Evolutionary conservation across 306 rosid genomes (phyloP).

Genomic region (peach (Prunus persica)): DNA sequence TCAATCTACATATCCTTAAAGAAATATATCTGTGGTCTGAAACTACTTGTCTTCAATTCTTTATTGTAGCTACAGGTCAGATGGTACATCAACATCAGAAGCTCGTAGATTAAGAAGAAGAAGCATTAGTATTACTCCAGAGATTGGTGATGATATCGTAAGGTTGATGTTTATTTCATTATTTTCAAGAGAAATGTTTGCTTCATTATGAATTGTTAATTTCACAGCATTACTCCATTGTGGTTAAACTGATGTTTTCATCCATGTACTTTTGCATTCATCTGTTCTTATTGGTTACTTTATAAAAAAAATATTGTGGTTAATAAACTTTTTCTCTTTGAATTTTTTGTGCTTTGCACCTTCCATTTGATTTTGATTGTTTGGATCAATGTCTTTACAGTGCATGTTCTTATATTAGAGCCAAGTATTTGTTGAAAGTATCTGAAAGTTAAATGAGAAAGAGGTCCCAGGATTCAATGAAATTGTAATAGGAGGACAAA

Average conservation of each 20-base stretch:
- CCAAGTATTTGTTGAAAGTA: not conserved
- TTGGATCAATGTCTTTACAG: no score
- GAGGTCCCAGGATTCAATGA: not conserved
- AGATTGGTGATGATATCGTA: conserved; percentile 98
- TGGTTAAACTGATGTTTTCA: not conserved
- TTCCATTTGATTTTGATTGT: not conserved
- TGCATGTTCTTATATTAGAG: no score
- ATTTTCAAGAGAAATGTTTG: conserved; percentile 7
- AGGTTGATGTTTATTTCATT: conserved; percentile 59
- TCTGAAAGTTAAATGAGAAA: not conserved
- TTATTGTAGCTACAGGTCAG: conserved; percentile 66
- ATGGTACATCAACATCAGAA: conserved; percentile 73
- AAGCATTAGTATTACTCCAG: conserved; percentile 98
- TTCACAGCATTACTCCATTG: not conserved
- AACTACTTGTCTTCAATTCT: conserved; percentile 22
- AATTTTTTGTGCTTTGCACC: not conserved
- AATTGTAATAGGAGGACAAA: conserved; percentile 1
- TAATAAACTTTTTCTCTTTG: not conserved
- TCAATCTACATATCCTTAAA: not conserved
- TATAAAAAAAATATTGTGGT: not conserved
- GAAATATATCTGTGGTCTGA: not conserved
- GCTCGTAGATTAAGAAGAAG: conserved; percentile 88
- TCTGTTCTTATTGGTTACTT: not conserved
- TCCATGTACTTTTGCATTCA: not conserved
- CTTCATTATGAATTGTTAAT: not conserved